Evolutionary conservation across 148 eudicot genomes (phyloP), one percentile per base, ranked within the genome.

Genomic region (Suaeda aralocaspica): DNA sequence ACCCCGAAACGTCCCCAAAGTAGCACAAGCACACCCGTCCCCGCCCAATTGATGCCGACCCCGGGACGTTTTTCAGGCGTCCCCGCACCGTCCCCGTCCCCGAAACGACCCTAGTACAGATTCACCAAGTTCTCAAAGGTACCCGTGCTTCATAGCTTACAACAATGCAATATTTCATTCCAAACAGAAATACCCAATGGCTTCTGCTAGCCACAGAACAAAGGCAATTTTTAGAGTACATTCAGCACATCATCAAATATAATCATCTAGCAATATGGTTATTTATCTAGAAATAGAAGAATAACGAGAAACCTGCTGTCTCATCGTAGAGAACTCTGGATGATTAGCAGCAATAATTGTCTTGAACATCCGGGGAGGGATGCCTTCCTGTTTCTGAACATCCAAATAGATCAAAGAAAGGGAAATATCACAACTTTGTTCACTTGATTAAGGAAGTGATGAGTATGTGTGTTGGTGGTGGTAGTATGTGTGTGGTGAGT

Each of bases 351-450:
- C 97, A 78, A 94, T 94, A 42, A 94, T 96, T 29, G 91, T 82
- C 81, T 94, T 94, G 84, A 94, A 91, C 98, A 94, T 94, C 21
- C 87, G 89, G 46, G 98, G 98, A 78, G 88, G 97, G 69, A 94
- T 91, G 39, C 98, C 98, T 66, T 85, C 91, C 80, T 88, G 98
- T 78, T 81, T 89, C 98, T 94, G 89, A 63, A 81, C 74, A 22
- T 68, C 72, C 69, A 52, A 61, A 60, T 28, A n/a, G 28, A 77
- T 24, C 49, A 33, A 28, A 66, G 36, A 25, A 36, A 36, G 41
- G 41, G 41, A 36, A 36, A 8, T 36, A 36, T 36, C 41, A 36
- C 8, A 36, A 3, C 41, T 3, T 36, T 36, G 8, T 36, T 36
- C 41, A 36, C 41, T 36, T 36, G 41, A 36, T 36, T 36, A 8